Conservation (phyloP, 805 yeast species). For the Scheffersomyces stipitis region DNA sequence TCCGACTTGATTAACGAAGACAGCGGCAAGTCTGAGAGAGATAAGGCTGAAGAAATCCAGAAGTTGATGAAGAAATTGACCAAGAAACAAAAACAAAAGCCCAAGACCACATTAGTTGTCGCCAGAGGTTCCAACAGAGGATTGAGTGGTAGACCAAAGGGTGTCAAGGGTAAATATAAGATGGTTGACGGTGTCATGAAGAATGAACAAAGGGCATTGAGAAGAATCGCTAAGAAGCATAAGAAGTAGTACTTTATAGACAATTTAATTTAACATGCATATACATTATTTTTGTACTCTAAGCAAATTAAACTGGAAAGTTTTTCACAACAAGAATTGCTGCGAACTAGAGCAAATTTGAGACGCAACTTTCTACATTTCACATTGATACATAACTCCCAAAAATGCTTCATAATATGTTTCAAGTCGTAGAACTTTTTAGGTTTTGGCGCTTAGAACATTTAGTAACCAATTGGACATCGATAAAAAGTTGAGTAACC, state of each 20-base stretch:
- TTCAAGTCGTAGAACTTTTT: too few relatives aligned
- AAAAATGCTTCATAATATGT: too few relatives aligned
- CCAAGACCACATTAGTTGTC: slow-evolving; percentile 83
- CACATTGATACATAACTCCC: too few relatives aligned
- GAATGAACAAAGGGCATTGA: slow-evolving; percentile 94
- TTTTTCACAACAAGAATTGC: too few relatives aligned
- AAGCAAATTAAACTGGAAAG: too few relatives aligned
- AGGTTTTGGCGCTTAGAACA: too few relatives aligned
- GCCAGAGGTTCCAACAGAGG: slow-evolving; percentile 87
- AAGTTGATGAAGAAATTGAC: slow-evolving; percentile 79
- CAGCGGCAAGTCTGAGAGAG: slow-evolving; percentile 81
- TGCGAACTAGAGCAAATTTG: too few relatives aligned
- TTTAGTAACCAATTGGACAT: too few relatives aligned
- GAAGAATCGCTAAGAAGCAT: slow-evolving; percentile 84
- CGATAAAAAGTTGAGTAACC: too few relatives aligned
- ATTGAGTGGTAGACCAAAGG: slow-evolving; percentile 92
- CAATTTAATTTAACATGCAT: too few relatives aligned
- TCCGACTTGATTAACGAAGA: slow-evolving; percentile 90
- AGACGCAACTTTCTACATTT: too few relatives aligned
- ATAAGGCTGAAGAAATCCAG: slow-evolving; percentile 90
- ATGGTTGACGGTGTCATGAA: slow-evolving; percentile 99
- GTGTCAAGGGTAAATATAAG: slow-evolving; percentile 95
- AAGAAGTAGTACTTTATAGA: slow-evolving; percentile 45
- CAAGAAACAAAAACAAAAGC: slow-evolving; percentile 69
- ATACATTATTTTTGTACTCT: too few relatives aligned